phyloP scores from a whole-genome alignment of 2,329 filamentous ascomycete genomes.

The Calonectria honghensis region DNA sequence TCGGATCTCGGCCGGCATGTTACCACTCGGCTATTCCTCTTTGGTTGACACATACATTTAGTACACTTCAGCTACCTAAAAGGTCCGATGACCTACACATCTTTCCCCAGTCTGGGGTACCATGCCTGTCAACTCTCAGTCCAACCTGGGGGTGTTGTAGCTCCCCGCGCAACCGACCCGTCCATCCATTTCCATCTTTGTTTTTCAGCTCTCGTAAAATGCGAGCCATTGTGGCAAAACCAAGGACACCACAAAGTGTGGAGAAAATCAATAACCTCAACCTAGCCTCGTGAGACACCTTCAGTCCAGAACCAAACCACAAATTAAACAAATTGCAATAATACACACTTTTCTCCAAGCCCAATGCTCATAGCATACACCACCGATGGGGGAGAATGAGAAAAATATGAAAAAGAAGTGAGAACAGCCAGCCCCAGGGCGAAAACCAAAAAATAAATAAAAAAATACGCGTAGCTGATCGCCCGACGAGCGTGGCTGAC shows the following conservation, averaged over 20 bases:
- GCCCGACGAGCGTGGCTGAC: not conserved
- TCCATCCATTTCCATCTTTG: constrained; percentile 22
- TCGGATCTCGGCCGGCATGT: constrained; percentile 35
- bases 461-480: not conserved
- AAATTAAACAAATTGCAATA: constrained; percentile 24
- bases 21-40: constrained; percentile 2
- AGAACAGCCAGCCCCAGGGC: not conserved
- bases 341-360: constrained; percentile 18
- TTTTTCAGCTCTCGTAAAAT: constrained; percentile 17
- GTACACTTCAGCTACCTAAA: constrained; percentile 8
- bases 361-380: constrained; percentile 11
- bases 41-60: constrained; percentile 19
- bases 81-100: constrained; percentile 15
- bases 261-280: not conserved
- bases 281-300: not conserved
- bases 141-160: not conserved
- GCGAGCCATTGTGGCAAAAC: constrained; percentile 18
- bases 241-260: constrained; percentile 6
- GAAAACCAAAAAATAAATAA: not conserved
- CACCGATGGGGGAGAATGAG: not conserved
- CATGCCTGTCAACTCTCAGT: not conserved
- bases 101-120: constrained; percentile 8
- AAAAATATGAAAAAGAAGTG: not conserved
- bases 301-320: constrained; percentile 6
- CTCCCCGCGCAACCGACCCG: constrained; percentile 22